Evolutionary conservation across 441 rosid species (phyloP), one percentile per base, ranked within the genome.

Genomic region (Hura crepitans): DNA sequence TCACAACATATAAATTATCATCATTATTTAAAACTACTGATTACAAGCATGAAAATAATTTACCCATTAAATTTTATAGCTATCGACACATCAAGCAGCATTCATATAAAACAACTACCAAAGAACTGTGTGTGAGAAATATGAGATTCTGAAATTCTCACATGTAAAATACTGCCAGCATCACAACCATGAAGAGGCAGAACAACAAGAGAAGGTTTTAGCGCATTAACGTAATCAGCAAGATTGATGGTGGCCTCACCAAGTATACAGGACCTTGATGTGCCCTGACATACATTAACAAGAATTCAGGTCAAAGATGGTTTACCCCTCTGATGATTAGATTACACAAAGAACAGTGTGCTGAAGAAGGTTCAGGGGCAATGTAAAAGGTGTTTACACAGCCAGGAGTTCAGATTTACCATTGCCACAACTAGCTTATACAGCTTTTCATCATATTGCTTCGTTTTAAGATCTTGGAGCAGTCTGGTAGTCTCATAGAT

Each of bases 401-500:
- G 47, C 27, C 51, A 37, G 30, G 66, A 74, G 63, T n/a, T 56
- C 68, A 73, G 71, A 69, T 31, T 65, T 90, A 96, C 99, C 99
- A 89, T 93, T 50, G 98, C 83, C 22, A 91, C 84, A 75, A 91
- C 85, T 80, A 93, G 74, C 82, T 89, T 96, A 76, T 89, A 96
- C 15, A 85, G 85, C 82, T 96, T 96, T 74, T 89, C 92, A 72
- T 96, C 97, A 23, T 77, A 96, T 63, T 83, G 90, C 78, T 85
- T 96, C 69, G 91, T 93, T 83, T 82, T 87, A 61, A 81, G 76
- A 75, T 96, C 97, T 79, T 87, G 98, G 68, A 96, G 96, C 77
- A 96, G 96, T 78, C 97, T 85, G 14, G 99, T 93, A 53, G 97
- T 88, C 81, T 96, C 99, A 66, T 96, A 96, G 79, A 96, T 91